Evolutionary conservation across 768 basidiomycete species (phyloP), one percentile per base, ranked within the genome.

Genomic region (Suillus subalutaceus): DNA sequence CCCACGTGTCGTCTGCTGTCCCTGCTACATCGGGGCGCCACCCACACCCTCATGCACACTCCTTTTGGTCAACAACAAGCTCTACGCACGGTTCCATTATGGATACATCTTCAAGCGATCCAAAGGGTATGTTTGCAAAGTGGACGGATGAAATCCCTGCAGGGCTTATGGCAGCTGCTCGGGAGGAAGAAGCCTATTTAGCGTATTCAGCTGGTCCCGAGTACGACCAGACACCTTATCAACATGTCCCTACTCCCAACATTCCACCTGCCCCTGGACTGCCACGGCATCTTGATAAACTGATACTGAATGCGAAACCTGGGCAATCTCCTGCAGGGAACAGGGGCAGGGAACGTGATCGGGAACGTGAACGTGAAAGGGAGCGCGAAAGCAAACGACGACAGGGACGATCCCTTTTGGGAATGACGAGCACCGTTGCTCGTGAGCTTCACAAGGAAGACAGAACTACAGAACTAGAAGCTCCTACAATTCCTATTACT

Each of bases 261-360:
- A 91, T 96, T 67, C 96, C 96, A 2, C 89, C 90, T 26, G 96
- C 97, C 2, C 96, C 97, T 1, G 81, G 85, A 2, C 83, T 99
- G 53, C 97, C 97, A 0, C 81, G 96, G 1, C 94, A 98, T 72
- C 81, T 99, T 50, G 96, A 99, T 73, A 96, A 95, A 72, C 89
- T 97, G 59, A 97, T 98, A 65, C 79, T 99, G 67, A 99, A 99
- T 65, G 75, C 77, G 12, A 78, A 71, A 71, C 77, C 58, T 40
- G 78, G 69, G 44, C 76, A 70, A 65, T 74, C 72, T 72, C 83
- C 70, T 69, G 78, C 67, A 30, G 70, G 66, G 68, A 79, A 59
- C 68, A 63, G 74, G 71, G 67, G 78, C 55, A 70, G 79, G 44
- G 66, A 79, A 72, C 66, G 79, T 72, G 74, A 76, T 66, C 67